Percentiles rank a stretch among this genome's conserved stretches.
Conservation (phyloP, 2,329 filamentous ascomycete genomes). For the Paraconiothyrium brasiliense region DNA sequence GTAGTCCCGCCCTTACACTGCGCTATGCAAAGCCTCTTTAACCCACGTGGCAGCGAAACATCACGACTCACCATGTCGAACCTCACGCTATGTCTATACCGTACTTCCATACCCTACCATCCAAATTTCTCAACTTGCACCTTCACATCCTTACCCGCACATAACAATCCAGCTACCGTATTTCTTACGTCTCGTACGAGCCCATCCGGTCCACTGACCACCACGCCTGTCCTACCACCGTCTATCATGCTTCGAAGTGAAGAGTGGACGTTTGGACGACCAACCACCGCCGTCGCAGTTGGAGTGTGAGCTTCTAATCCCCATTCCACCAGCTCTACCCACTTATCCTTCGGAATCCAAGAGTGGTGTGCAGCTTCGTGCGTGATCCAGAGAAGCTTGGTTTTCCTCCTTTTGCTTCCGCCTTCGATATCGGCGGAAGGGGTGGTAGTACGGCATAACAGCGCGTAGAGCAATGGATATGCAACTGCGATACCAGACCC, state of each 20-base stretch:
- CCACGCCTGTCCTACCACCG: slow-evolving; percentile 57
- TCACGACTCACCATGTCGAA: not conserved
- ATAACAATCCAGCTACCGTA: slow-evolving; percentile 61
- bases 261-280: slow-evolving; percentile 62
- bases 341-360: slow-evolving; percentile 63
- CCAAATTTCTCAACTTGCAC: slow-evolving; percentile 74
- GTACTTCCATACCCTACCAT: slow-evolving; percentile 57
- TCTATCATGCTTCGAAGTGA: slow-evolving; percentile 54
- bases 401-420: slow-evolving; percentile 30
- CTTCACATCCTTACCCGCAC: slow-evolving; percentile 59
- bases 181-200: slow-evolving; percentile 70
- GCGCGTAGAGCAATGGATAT: slow-evolving; percentile 67
- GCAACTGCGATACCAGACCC: slow-evolving; percentile 72
- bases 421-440: slow-evolving; percentile 29
- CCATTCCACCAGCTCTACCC: slow-evolving; percentile 59
- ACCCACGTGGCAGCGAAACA: slow-evolving; percentile 4
- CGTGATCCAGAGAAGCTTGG: slow-evolving; percentile 68
- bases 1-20: not conserved
- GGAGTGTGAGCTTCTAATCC: slow-evolving; percentile 65
- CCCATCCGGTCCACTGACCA: slow-evolving; percentile 70
- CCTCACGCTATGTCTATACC: too few relatives aligned
- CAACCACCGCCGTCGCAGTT: slow-evolving; percentile 62
- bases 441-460: slow-evolving; percentile 46
- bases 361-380: slow-evolving; percentile 62
- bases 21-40: slow-evolving; percentile 18